Conservation (phyloP, 192 early-diverging fungal genomes). For the Glomus cerebriforme region DNA sequence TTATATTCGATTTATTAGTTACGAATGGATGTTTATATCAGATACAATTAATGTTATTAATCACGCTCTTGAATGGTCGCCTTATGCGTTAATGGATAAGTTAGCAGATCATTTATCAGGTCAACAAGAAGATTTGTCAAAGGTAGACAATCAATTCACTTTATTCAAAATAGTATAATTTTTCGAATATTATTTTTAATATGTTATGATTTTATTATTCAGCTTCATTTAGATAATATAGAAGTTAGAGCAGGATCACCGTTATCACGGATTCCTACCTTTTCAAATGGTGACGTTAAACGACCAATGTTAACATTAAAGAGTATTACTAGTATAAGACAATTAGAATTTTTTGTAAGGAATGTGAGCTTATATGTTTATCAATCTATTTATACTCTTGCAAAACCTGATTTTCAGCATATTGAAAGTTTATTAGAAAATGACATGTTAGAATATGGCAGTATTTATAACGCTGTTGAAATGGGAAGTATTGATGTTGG, state of each 20-base stretch:
- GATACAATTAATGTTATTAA: slow-evolving; percentile 74
- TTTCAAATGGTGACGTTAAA: slow-evolving; percentile 46
- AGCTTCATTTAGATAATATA: slow-evolving; percentile 10
- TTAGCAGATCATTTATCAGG: slow-evolving; percentile 62
- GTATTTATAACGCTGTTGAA: not conserved
- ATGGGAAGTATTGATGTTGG: not conserved
- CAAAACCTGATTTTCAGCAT: slow-evolving; percentile 73
- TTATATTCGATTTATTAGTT: slow-evolving; percentile 44
- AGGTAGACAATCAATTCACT: not conserved
- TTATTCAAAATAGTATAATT: not conserved
- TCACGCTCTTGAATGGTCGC: slow-evolving; percentile 48
- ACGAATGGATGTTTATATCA: slow-evolving; percentile 94
- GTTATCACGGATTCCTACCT: not conserved
- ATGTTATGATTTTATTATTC: not conserved
- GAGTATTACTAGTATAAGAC: slow-evolving; percentile 62
- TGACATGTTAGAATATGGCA: slow-evolving; percentile 55
- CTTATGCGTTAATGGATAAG: slow-evolving; percentile 66
- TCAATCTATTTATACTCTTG: slow-evolving; percentile 68
- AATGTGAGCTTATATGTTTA: slow-evolving; percentile 76
- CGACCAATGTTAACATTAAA: slow-evolving; percentile 78
- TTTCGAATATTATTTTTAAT: not conserved
- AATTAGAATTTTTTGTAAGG: slow-evolving; percentile 79
- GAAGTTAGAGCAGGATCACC: slow-evolving; percentile 1
- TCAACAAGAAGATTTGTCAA: slow-evolving; percentile 19
- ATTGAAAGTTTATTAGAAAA: slow-evolving; percentile 74